Evolutionary conservation across 2,329 filamentous ascomycete species (phyloP), one percentile per base, ranked within the genome.

Genomic region (Hymenoscyphus fraxineus): DNA sequence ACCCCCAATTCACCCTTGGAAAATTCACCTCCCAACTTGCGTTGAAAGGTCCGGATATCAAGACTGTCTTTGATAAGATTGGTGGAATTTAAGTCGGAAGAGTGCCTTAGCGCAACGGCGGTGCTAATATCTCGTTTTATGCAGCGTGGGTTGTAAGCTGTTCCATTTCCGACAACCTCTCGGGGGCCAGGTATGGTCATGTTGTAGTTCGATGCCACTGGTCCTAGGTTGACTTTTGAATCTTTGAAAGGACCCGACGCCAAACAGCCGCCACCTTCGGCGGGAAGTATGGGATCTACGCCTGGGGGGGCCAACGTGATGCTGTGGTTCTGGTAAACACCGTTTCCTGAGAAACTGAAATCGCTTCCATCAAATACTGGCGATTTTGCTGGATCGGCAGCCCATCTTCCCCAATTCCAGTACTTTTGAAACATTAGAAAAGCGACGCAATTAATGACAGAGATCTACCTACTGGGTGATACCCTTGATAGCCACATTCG

Each of bases 191-290:
- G 77, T 69, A 78, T 77, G 32, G 71, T 55, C 57, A 66, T 65
- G 32, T 66, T 65, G 6, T 77, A 71, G 6, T 74, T 76, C 19
- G 77, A 73, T 1, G 73, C 69, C 19, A 84, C 78, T 1, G 84
- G 84, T 0, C 83, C 83, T 0, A 81, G 76, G 63, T 78, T 79
- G 27, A 80, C 76, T 1, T 67, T 69, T 70, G 76, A 74, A 67
- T 81, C 72, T 65, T 72, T 76, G 73, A 82, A 81, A 1, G 80
- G 80, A 0, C 81, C 81, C 1, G 75, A 77, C 15, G 72, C 76
- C 2, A 87, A 77, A 70, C 83, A 86, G 1, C 84, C 84, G 47
- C 84, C 84, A 15, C 84, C 84, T 0, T 78, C 77, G n/a, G 82
- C 84, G 0, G 79, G 79, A 0, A 80, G 81, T 61, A 75, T 70